Base-by-base conservation (phyloP, 2,329 filamentous ascomycete species). In the Dendrostoma leiphaemia region DNA sequence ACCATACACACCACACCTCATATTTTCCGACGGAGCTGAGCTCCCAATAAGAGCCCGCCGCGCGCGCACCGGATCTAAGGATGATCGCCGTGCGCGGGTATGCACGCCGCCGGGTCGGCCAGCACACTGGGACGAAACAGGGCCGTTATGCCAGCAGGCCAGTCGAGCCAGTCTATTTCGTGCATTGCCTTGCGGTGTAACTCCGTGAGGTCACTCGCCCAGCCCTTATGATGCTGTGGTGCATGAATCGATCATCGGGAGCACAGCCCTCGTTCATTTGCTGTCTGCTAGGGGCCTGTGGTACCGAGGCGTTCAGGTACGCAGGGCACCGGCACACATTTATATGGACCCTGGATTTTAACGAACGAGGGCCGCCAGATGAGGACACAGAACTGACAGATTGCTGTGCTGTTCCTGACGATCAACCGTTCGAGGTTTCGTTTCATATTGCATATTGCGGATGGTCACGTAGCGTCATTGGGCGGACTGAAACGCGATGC, bases 371-470 rank as follows among this genome's bases (percentile, higher is more conserved):
- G 29, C 17, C 29, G 28, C 12, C 19, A 19, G 44, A 19, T 29
- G 24, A 34, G 44, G 6, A 19, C 17, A 15, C 9, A 23, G 29
- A 15, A n/a, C n/a, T n/a, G n/a, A n/a, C n/a, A n/a, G n/a, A n/a
- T n/a, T 21, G 28, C 29, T 24, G 17, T 43, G 19, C 29, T 35
- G 37, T 51, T n/a, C 48, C 48, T 51, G 37, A 13, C 38, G 48
- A 51, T 51, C 37, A 24, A 44, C 37, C 38, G 19, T n/a, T 23
- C 23, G 37, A 17, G n/a, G 28, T 43, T 31, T 21, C 28, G 37
- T 51, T 34, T 43, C 38, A 51, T 38, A 2, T 43, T 44, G 29
- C n/a, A 28, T 23, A 23, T 23, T 4, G 19, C 48, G n/a, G 37
- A n/a, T 40, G 9, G 13, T 23, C 13, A 23, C 26, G 19, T 24